phyloP scores from a whole-genome alignment of 228 moss, liverwort and hornwort species.

The Sphagnum fallax region DNA sequence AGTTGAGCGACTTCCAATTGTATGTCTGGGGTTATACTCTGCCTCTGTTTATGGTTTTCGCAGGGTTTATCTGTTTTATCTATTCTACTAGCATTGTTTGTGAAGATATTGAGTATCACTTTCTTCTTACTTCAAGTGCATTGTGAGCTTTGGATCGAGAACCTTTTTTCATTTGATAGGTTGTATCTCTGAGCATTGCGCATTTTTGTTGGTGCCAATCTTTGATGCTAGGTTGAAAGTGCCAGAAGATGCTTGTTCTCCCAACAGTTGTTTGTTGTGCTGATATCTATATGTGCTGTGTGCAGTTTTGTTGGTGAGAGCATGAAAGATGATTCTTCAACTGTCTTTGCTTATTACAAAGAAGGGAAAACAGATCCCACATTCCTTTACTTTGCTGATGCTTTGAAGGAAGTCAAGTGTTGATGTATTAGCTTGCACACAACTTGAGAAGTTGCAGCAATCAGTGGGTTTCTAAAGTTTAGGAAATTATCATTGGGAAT shows the following conservation, averaged over 20 bases:
- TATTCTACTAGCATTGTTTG: too few species aligned
- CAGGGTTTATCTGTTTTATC: neutral
- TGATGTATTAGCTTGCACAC: constrained; percentile 10
- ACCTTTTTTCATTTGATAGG: too few species aligned
- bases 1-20: constrained; percentile 39
- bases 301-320: constrained; percentile 86
- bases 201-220: too few species aligned
- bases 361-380: constrained; percentile 60
- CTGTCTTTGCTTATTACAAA: constrained; percentile 93
- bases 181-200: too few species aligned
- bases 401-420: constrained; percentile 93
- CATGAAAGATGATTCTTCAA: constrained; percentile 62
- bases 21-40: constrained; percentile 5
- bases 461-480: too few species aligned
- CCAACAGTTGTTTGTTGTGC: neutral
- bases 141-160: too few species aligned
- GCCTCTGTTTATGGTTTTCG: neutral
- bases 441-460: too few species aligned
- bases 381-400: constrained; percentile 78
- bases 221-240: too few species aligned
- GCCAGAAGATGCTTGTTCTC: neutral
- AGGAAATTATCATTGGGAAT: too few species aligned
- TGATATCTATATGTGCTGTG: neutral
- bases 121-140: too few species aligned
- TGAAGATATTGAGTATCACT: too few species aligned